Conservation (phyloP, 495 filamentous ascomycete species). For the Elasticomyces elasticus region DNA sequence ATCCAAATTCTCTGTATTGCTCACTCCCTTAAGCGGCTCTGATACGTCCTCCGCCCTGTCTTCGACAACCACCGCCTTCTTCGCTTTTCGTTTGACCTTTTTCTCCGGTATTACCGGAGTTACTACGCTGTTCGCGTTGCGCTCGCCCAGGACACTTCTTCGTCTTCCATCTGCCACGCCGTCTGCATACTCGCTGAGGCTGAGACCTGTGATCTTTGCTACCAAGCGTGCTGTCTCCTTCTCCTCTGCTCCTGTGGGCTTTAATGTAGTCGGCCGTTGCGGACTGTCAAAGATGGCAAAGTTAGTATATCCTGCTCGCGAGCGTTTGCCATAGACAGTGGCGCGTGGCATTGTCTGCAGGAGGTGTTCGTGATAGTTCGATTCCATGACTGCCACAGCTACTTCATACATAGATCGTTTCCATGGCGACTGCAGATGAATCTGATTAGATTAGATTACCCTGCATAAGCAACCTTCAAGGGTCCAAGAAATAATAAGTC, state of each 20-base stretch:
- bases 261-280: slow-evolving; percentile 1
- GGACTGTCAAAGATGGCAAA: slow-evolving; percentile 17
- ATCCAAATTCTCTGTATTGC: too few species aligned
- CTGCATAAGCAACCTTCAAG: too few species aligned
- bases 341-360: slow-evolving; percentile 31
- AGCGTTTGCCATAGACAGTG: slow-evolving; percentile 29
- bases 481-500: too few species aligned
- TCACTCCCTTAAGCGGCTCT: not conserved
- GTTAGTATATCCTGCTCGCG: slow-evolving; percentile 14
- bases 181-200: not conserved
- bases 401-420: too few species aligned
- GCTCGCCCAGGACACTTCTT: slow-evolving; percentile 6
- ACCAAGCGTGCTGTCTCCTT: not conserved
- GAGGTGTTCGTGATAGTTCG: too few species aligned
- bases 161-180: not conserved
- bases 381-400: too few species aligned
- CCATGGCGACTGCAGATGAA: too few species aligned
- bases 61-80: slow-evolving; percentile 1
- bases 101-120: not conserved
- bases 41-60: not conserved
- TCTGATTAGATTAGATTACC: too few species aligned
- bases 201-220: not conserved
- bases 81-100: not conserved
- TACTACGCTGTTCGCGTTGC: slow-evolving; percentile 6
- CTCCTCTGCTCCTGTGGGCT: not conserved